These are phyloP conservation scores for Fusarium brachygibbosum DNA, from an alignment of 2,329 filamentous ascomycete species.

Conservation along the genomic window DNA sequence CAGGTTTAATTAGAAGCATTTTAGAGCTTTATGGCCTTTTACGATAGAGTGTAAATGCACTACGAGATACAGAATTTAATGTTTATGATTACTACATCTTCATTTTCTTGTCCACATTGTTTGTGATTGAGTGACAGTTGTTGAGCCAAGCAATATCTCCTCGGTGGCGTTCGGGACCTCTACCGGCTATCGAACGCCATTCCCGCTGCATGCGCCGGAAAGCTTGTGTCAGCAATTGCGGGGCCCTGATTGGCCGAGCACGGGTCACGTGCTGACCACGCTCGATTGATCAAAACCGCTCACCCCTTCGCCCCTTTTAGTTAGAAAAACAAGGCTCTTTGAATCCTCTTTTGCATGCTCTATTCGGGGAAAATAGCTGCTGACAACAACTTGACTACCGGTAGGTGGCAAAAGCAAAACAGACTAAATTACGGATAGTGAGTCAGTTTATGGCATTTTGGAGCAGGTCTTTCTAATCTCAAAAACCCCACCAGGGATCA, in stretches of 20 bases:
- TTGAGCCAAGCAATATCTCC: not conserved
- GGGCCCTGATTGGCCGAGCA: no score
- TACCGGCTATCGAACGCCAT: not conserved
- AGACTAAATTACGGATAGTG: not conserved
- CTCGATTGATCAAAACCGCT: no score
- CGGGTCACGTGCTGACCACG: no score
- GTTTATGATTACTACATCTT: conserved; percentile 24
- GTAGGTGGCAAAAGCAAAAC: not conserved
- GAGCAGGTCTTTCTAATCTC: not conserved
- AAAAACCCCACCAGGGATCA: not conserved
- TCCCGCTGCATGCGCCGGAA: not conserved
- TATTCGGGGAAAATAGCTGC: no score
- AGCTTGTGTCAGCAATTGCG: no score
- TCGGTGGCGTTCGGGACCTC: not conserved
- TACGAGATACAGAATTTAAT: conserved; percentile 29
- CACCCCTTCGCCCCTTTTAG: no score
- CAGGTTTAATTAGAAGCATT: not conserved
- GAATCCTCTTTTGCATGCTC: no score
- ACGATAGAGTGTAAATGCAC: conserved; percentile 10
- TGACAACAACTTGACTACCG: no score
- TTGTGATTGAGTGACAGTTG: not conserved
- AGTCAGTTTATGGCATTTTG: not conserved
- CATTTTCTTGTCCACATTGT: not conserved
- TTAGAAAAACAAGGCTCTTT: no score
- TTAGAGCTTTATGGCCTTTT: not conserved